Conservation (phyloP, 306 rosid species). For the Acacia confusa region DNA sequence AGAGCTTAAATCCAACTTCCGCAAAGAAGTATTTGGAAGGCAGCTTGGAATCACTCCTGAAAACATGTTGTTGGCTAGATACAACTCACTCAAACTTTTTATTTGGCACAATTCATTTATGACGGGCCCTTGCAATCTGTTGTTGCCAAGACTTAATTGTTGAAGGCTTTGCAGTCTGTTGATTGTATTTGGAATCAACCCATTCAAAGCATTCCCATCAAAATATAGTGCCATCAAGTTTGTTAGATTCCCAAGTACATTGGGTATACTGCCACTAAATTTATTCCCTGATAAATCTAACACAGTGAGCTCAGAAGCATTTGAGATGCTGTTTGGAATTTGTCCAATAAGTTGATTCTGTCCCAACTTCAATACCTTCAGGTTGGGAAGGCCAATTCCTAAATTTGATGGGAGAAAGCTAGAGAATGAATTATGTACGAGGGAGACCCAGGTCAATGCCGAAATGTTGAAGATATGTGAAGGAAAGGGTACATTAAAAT, state of each 20-base stretch:
- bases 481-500: slow-evolving; percentile 20
- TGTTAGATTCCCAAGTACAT: background rate
- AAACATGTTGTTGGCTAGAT: background rate
- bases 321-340: background rate
- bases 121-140: background rate
- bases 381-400: background rate
- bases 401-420: background rate
- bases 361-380: background rate
- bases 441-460: background rate
- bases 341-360: background rate
- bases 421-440: background rate
- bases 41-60: background rate
- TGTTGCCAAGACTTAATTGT: background rate
- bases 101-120: background rate
- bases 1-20: background rate
- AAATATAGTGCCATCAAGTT: background rate
- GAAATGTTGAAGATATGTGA: slow-evolving; percentile 34
- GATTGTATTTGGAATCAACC: background rate
- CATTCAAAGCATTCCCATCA: background rate
- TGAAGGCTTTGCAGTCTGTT: background rate
- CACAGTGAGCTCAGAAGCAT: background rate
- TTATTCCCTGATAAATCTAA: background rate
- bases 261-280: background rate
- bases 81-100: background rate
- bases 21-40: background rate